A percentile compares a stretch with the other conserved stretches of the same genome.
Evolutionary conservation across 192 early-diverging fungal genomes (phyloP).

Genomic region (Linnemannia zychae): DNA sequence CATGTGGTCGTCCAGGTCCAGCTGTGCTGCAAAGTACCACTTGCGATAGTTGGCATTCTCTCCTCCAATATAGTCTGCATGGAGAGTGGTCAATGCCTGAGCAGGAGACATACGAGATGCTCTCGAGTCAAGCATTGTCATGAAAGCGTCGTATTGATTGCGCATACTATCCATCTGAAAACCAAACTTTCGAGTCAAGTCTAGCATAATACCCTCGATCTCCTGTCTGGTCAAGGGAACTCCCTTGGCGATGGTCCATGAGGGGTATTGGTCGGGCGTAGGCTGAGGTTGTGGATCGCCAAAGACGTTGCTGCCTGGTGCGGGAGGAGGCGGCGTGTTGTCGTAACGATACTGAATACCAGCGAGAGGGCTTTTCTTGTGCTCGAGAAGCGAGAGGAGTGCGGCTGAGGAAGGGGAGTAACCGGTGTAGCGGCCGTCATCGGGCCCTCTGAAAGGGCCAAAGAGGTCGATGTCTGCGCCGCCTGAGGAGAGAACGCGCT

Average conservation of each 20-base stretch:
- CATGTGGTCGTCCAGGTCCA: slow-evolving; percentile 69
- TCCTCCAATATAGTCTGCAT: slow-evolving; percentile 87
- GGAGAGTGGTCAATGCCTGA: slow-evolving; percentile 78
- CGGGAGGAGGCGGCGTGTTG: neutral
- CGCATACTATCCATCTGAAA: slow-evolving; percentile 83
- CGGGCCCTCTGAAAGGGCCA: slow-evolving; percentile 52
- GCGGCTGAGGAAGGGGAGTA: slow-evolving; percentile 73
- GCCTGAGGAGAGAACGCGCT: slow-evolving; percentile 8
- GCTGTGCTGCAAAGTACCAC: slow-evolving; percentile 86
- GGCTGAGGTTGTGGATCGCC: slow-evolving; percentile 3
- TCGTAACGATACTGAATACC: slow-evolving; percentile 9
- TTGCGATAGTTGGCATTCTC: slow-evolving; percentile 85
- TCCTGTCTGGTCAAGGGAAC: slow-evolving; percentile 75
- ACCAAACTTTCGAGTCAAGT: slow-evolving; percentile 77
- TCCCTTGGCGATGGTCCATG: slow-evolving; percentile 72
- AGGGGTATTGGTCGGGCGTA: slow-evolving; percentile 52
- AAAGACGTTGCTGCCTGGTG: neutral
- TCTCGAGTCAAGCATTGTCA: slow-evolving; percentile 86
- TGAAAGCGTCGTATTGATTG: slow-evolving; percentile 82
- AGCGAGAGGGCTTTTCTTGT: slow-evolving; percentile 40
- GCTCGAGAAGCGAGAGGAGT: slow-evolving; percentile 69
- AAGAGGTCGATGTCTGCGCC: slow-evolving; percentile 31
- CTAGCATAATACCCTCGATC: slow-evolving; percentile 78
- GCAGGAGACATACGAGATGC: slow-evolving; percentile 79
- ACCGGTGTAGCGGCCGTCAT: slow-evolving; percentile 71